Base-by-base conservation (phyloP, 306 rosid genomes). In the Begonia fuchsioides region DNA sequence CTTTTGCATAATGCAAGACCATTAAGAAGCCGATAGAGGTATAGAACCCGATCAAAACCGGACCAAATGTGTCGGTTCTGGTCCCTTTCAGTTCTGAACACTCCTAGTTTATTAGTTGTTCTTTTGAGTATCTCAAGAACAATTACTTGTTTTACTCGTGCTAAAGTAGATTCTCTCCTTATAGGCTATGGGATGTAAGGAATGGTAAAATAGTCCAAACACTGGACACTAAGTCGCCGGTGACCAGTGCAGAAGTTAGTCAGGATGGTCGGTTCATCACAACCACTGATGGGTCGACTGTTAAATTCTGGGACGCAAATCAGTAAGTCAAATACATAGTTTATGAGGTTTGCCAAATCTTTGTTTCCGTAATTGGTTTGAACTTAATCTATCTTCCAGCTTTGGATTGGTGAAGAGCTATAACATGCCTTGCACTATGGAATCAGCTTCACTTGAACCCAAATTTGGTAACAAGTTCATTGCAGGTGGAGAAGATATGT, bases 401-500 rank as follows among this genome's bases (percentile, higher is more conserved):
- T 86, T 79, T 68, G 93, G 93, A 58, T 68, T 92, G 73, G 88
- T 86, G 45, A 82, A 92, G 76, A 92, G 96, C 81, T 82, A 92
- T 59, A 73, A 73, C 63, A 82, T 92, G 93, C 96, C 98, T 0
- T 92, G 96, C 67, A 80, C 79, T 1, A 78, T 92, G 32, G 98
- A 92, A 64, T 92, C 98, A 3, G 94, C 90, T 53, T 92, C 98
- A 1, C 44, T 92, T 85, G 98, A 92, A 65, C 96, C 98, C 1
- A 92, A 82, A 73, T 72, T 55, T 56, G 94, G 98, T 68, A 82
- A 75, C 69, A 92, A 86, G 72, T 92, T 92, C 57, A 69, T 82
- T 58, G 98, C 96, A 13, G 98, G 93, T 38, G 98, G 98, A 68
- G 98, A 92, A 71, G 98, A 92, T 50, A 82, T 92, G 96, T 92